These are phyloP conservation scores for Pilatotrama ljubarskyi DNA, from an alignment of 768 basidiomycete genomes.

Conservation along the genomic window DNA sequence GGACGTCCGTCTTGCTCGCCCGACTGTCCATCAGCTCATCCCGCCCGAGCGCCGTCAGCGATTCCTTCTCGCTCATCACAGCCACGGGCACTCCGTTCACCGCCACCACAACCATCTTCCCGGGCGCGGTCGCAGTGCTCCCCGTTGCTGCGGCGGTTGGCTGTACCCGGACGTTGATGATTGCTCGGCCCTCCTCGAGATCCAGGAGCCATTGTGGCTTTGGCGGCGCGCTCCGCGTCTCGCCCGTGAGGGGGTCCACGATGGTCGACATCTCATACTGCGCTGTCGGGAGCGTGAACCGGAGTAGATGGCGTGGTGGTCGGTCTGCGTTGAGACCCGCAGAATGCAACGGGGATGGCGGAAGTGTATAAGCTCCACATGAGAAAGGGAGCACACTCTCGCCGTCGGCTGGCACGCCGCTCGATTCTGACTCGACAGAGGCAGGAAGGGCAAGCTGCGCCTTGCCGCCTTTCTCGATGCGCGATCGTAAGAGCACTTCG, in stretches of 20 bases:
- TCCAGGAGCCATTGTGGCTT: constrained; percentile 75
- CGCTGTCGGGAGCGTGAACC: constrained; percentile 80
- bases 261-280: constrained; percentile 77
- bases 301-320: constrained; percentile 70
- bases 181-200: constrained; percentile 58
- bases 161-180: constrained; percentile 57
- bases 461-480: constrained; percentile 38
- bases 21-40: constrained; percentile 78
- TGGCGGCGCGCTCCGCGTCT: constrained; percentile 55
- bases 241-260: constrained; percentile 78
- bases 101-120: constrained; percentile 40
- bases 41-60: constrained; percentile 65
- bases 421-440: constrained; percentile 23
- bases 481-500: constrained; percentile 48
- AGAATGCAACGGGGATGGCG: constrained; percentile 80
- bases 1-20: constrained; percentile 61
- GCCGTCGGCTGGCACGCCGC: constrained; percentile 1
- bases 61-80: constrained; percentile 76
- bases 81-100: constrained; percentile 41
- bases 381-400: constrained; percentile 49
- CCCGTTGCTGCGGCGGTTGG: constrained; percentile 41
- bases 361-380: constrained; percentile 70
- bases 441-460: constrained; percentile 38
- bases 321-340: constrained; percentile 56
- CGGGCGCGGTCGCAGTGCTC: constrained; percentile 25